A percentile compares a stretch with the other conserved stretches of the same genome.
Conservation (phyloP, 345 rosid species). For the Linum usitatissimum region DNA sequence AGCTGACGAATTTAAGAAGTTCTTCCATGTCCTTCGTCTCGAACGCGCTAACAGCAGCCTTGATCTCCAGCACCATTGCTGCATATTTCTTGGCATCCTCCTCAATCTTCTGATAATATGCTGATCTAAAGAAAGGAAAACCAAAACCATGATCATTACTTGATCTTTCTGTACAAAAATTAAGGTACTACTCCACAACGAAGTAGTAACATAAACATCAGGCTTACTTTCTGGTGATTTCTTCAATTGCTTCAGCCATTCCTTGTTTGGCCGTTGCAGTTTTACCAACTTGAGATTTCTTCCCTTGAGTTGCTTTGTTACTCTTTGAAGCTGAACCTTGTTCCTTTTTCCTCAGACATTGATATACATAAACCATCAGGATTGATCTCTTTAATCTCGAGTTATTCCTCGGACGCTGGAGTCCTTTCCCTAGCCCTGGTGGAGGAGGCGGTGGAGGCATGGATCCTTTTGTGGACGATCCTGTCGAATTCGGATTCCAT, state of each 20-base stretch:
- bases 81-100: constrained; percentile 7
- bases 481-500: background rate
- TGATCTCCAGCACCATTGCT: background rate
- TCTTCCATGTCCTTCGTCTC: constrained; percentile 7
- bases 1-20: constrained; percentile 3
- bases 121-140: background rate
- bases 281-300: background rate
- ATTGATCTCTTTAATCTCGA: constrained; percentile 1
- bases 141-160: background rate
- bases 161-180: background rate
- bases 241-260: background rate
- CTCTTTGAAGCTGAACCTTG: background rate
- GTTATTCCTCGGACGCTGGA: background rate
- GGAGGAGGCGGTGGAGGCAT: constrained; percentile 6
- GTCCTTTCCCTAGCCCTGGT: background rate
- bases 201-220: no score
- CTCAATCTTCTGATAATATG: constrained; percentile 2
- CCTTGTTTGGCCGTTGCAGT: background rate
- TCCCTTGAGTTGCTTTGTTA: background rate
- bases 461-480: background rate
- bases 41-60: background rate
- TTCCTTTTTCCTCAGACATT: background rate
- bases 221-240: background rate
- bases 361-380: background rate
- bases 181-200: background rate